Evolutionary conservation across 768 basidiomycete genomes (phyloP).

Genomic region (Pleurotus eryngii): DNA sequence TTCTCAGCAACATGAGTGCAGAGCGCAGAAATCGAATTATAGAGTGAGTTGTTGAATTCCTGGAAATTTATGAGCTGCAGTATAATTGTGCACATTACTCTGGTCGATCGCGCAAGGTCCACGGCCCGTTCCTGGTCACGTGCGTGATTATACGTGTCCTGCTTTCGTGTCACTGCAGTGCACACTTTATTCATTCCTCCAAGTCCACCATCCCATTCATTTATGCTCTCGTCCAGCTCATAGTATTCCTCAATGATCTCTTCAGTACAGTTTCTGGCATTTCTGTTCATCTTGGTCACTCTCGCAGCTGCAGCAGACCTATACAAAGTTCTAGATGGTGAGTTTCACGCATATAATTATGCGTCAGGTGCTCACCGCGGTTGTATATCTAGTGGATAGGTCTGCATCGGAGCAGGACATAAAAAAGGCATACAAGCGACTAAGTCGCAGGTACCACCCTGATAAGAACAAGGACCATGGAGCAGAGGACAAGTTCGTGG

Average conservation of each 20-base stretch:
- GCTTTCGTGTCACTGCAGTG: neutral
- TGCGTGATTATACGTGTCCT: slow-evolving; percentile 2
- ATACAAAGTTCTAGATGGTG: slow-evolving; percentile 81
- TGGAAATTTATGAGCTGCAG: too few relatives aligned
- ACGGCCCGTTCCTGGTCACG: slow-evolving; percentile 4
- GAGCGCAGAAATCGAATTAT: too few relatives aligned
- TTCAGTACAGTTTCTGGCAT: slow-evolving; percentile 28
- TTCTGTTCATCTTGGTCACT: slow-evolving; percentile 32
- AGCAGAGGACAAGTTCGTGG: slow-evolving; percentile 84
- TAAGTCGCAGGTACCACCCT: slow-evolving; percentile 88
- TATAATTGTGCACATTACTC: too few relatives aligned
- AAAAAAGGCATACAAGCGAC: slow-evolving; percentile 85
- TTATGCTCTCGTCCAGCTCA: slow-evolving; percentile 11
- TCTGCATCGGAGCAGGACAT: slow-evolving; percentile 88
- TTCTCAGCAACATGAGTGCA: neutral
- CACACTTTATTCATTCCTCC: neutral
- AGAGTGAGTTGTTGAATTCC: too few relatives aligned
- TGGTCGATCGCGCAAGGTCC: neutral
- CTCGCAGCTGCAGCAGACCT: slow-evolving; percentile 61
- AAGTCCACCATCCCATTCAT: neutral
- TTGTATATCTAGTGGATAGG: slow-evolving; percentile 47
- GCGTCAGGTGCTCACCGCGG: slow-evolving; percentile 14
- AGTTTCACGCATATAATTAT: slow-evolving; percentile 29
- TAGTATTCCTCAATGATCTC: slow-evolving; percentile 27
- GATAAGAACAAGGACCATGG: slow-evolving; percentile 90